These are phyloP conservation scores for Neofusicoccum parvum DNA, from an alignment of 2,329 filamentous ascomycete genomes.

Conservation along the genomic window DNA sequence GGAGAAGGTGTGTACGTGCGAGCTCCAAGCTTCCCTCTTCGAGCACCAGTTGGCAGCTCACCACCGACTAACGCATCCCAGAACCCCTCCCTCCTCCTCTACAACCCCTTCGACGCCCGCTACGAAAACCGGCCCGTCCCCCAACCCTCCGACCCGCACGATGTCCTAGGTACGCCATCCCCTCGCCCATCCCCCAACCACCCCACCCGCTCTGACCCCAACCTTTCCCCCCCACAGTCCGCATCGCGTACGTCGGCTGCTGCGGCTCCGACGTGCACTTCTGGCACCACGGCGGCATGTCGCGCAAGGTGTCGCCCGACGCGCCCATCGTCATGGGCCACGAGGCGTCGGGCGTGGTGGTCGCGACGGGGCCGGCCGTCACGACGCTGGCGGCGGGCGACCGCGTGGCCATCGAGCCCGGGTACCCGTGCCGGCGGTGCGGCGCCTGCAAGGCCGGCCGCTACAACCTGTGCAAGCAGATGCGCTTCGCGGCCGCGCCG, in stretches of 20 bases:
- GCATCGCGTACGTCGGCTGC: slow-evolving; percentile 49
- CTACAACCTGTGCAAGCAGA: slow-evolving; percentile 82
- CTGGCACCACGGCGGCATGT: slow-evolving; percentile 21
- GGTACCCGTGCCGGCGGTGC: slow-evolving; percentile 21
- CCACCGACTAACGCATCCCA: slow-evolving; percentile 15
- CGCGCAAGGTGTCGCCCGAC: slow-evolving; percentile 9
- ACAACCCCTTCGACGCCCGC: slow-evolving; percentile 40
- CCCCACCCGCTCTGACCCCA: slow-evolving; percentile 37
- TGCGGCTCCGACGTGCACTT: slow-evolving; percentile 33
- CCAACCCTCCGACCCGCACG: slow-evolving; percentile 36
- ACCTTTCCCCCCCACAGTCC: slow-evolving; percentile 45
- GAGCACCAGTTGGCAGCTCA: too few species aligned
- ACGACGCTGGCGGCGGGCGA: background rate
- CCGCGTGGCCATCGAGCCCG: slow-evolving; percentile 18
- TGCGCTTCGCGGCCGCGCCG: slow-evolving; percentile 85
- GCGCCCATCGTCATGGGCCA: slow-evolving; percentile 22
- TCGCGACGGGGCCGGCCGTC: background rate
- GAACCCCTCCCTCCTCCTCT: slow-evolving; percentile 48
- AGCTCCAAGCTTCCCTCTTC: background rate
- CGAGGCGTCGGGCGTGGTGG: slow-evolving; percentile 15
- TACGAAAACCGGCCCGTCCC: slow-evolving; percentile 44
- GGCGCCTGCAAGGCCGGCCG: slow-evolving; percentile 52
- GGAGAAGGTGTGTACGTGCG: slow-evolving; percentile 13
- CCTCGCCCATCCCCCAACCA: too few species aligned
- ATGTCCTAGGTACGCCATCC: slow-evolving; percentile 35